A percentile compares a stretch with the other conserved stretches of the same genome.
Conservation (phyloP, 208 protist genomes). For the Acanthamoeba sp. region DNA sequence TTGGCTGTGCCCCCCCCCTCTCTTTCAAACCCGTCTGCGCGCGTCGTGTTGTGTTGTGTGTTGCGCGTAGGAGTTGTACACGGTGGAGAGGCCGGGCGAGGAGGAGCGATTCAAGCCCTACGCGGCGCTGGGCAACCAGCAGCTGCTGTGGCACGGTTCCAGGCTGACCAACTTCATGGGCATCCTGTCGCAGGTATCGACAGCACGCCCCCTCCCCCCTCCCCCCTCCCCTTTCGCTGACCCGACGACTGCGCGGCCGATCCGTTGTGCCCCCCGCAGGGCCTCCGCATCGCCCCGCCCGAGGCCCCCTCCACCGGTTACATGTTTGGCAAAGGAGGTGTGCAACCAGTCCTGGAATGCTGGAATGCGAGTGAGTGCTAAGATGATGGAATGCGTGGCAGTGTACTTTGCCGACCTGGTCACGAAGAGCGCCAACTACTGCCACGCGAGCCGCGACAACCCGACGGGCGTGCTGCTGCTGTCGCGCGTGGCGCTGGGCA, state of each 20-base stretch:
- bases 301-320: conserved; percentile 85
- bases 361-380: too few species aligned
- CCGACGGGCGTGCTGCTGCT: conserved; percentile 76
- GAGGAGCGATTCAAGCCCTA: conserved; percentile 69
- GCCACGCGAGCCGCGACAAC: conserved; percentile 69
- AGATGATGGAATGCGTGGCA: neutral
- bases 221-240: conserved; percentile 34
- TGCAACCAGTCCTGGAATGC: too few species aligned
- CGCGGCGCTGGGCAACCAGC: conserved; percentile 55
- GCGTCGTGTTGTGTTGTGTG: neutral
- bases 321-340: conserved; percentile 86
- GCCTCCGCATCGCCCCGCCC: conserved; percentile 85
- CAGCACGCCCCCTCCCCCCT: too few species aligned
- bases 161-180: conserved; percentile 63
- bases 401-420: conserved; percentile 76
- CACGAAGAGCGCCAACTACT: conserved; percentile 78
- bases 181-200: conserved; percentile 73
- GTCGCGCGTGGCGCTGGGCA: conserved; percentile 77
- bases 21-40: too few species aligned
- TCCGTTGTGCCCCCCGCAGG: neutral
- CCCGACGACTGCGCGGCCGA: neutral
- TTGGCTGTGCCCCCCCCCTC: neutral
- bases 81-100: conserved; percentile 74
- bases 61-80: conserved; percentile 80
- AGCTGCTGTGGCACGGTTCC: conserved; percentile 83